Percentiles rank a stretch among this genome's conserved stretches.
phyloP scores from a whole-genome alignment of 495 filamentous ascomycete genomes.

The Aspergillus leporis region DNA sequence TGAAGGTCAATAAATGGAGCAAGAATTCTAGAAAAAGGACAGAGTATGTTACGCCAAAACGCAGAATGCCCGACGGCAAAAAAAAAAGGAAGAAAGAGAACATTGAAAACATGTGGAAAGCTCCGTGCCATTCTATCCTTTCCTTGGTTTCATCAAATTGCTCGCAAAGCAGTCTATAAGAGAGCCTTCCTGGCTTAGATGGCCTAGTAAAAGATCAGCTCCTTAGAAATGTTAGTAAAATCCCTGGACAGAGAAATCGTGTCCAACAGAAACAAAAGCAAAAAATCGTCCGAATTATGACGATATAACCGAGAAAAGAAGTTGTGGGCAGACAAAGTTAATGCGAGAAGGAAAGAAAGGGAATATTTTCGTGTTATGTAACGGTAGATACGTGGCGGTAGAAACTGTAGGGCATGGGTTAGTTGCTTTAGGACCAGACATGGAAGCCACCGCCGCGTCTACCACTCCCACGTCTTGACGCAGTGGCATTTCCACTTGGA shows the following conservation, averaged over 20 bases:
- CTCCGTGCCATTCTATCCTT: slow-evolving; percentile 19
- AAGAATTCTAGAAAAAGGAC: slow-evolving; percentile 1
- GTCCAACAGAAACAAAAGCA: neutral
- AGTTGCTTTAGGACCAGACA: slow-evolving; percentile 28
- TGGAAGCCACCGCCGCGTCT: slow-evolving; percentile 39
- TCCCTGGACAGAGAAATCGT: neutral
- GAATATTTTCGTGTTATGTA: neutral
- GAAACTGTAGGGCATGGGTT: neutral
- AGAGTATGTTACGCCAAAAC: slow-evolving; percentile 5
- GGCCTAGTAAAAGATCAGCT: slow-evolving; percentile 7
- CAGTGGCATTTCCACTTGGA: slow-evolving; percentile 27
- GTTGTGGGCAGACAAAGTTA: neutral
- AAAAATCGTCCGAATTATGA: neutral
- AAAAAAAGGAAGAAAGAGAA: neutral
- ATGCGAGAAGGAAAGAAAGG: slow-evolving; percentile 6
- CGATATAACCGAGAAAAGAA: slow-evolving; percentile 2
- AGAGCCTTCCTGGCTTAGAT: slow-evolving; percentile 20
- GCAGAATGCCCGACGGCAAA: slow-evolving; percentile 10
- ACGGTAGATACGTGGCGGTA: neutral
- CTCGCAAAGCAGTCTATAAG: slow-evolving; percentile 30
- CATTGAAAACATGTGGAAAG: slow-evolving; percentile 9
- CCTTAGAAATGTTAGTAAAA: slow-evolving; percentile 6
- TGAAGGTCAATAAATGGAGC: neutral
- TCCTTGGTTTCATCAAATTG: slow-evolving; percentile 15
- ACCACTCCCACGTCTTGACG: slow-evolving; percentile 43